Evolutionary conservation across 1,284 basidiomycete genomes (phyloP), one percentile per base, ranked within the genome.

Genomic region (Ustilago trichophora): DNA sequence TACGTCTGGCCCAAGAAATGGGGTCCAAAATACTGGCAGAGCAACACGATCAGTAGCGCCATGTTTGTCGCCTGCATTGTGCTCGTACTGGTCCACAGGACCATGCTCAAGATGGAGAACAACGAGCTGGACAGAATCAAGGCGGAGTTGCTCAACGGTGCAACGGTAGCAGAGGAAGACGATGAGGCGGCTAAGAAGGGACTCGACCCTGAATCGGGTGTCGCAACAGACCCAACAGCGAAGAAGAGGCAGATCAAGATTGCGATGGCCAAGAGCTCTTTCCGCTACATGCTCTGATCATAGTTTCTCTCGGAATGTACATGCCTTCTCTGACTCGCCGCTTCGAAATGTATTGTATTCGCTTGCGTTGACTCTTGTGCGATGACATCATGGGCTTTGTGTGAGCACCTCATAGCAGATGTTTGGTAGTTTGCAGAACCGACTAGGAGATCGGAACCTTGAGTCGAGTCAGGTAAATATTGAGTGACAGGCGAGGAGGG

Each of bases 1-100:
- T 79, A 77, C 56, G 55, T 71, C 16, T 77, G 65, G 68, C 65
- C 62, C 6, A 57, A 54, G 25, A 57, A 59, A 31, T 76, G 67
- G 67, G 68, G 72, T 1, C 60, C 72, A 16, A 48, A 51, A 27
- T 74, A 74, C 57, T 76, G 72, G 74, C 55, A 60, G 42, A 56
- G 54, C 38, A 70, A 68, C 57, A 49, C 60, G 31, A 73, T 76
- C 59, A 63, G 49, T 16, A 21, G 50, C 18, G 29, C 44, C 40
- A 66, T 57, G 50, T 65, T 73, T 29, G 36, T 69, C 8, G 72
- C 57, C 2, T 62, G 58, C 32, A 75, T 76, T 42, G 46, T 36
- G 6, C 43, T 65, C 13, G 72, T 62, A 12, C 15, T 72, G 35
- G n/a, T 64, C 4, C 60, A 73, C 48, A 50, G 73, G 40, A 45